Evolutionary conservation across 2,329 filamentous ascomycete species (phyloP), one percentile per base, ranked within the genome.

Genomic region (Hypoxylon sp.): DNA sequence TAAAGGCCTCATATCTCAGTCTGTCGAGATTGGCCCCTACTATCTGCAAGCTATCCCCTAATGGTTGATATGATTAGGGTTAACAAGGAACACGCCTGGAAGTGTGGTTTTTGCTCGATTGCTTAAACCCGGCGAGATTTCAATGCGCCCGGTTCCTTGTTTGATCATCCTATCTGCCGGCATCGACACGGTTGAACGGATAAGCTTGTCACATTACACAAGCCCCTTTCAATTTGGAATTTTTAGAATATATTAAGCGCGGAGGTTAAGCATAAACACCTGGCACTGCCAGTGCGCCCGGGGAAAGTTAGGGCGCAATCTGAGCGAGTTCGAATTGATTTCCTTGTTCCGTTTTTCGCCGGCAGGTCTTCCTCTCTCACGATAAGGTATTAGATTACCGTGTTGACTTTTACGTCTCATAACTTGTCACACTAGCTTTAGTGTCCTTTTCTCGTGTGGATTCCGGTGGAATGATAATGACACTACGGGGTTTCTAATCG

Each of bases 161-260:
- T 65, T 55, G 32, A 54, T 62, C 57, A 30, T 16, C 44, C 46
- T 48, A 52, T 48, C 16, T 52, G 50, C 58, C 50, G 54, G 42
- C 30, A 46, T 33, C 22, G 36, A 45, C 26, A n/a, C 42, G 61
- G 56, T 59, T 64, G 65, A 53, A 55, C 48, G 45, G 45, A 4
- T 61, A 62, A 68, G 53, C 32, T 46, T 40, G 45, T 51, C 20
- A 54, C 49, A 61, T 50, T 33, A 53, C 24, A 53, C 40, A 38
- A 33, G 14, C 3, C 36, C 26, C 22, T 44, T 63, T 56, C 38
- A 44, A 66, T 63, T 58, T 65, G 30, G 26, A 28, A 53, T 52
- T 38, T 52, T 46, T 11, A 11, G 11, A 56, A 36, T 45, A 11
- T 42, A 51, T 60, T 33, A 32, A 50, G 28, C 51, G 28, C 49